Percentiles rank a stretch among this genome's conserved stretches.
These are phyloP conservation scores for Hibiscus trionum DNA, from an alignment of 345 rosid species.

Conservation along the genomic window DNA sequence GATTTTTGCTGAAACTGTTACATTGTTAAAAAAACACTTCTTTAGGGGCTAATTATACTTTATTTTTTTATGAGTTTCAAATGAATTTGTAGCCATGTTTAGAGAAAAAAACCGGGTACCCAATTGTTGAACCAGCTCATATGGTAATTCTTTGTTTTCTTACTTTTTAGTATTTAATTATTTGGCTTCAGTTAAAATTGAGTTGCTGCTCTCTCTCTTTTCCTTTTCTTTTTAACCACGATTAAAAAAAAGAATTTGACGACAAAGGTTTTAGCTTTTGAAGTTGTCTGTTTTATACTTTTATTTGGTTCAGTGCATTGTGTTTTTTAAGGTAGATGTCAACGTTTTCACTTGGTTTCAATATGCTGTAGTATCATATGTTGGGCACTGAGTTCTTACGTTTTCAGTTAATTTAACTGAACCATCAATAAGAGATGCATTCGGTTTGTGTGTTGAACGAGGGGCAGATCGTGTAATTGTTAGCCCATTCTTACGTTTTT, in stretches of 20 bases:
- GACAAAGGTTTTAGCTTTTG: background rate
- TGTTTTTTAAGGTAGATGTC: background rate
- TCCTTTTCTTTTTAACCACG: background rate
- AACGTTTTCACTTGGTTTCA: background rate
- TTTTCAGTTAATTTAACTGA: constrained; percentile 20
- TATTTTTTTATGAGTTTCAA: constrained; percentile 35
- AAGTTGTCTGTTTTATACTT: background rate
- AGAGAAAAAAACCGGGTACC: constrained; percentile 61
- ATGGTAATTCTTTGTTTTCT: constrained; percentile 44
- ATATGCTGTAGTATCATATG: background rate
- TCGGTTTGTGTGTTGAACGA: constrained; percentile 54
- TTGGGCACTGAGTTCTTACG: background rate
- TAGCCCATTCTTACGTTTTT: constrained; percentile 63
- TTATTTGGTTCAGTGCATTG: background rate
- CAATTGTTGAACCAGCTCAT: constrained; percentile 89
- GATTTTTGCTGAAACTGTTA: background rate
- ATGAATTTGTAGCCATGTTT: constrained; percentile 83
- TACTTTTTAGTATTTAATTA: background rate
- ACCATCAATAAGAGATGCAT: constrained; percentile 82
- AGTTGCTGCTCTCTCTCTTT: background rate
- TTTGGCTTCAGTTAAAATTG: background rate
- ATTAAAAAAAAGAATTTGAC: background rate
- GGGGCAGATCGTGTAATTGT: constrained; percentile 81
- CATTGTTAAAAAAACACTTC: background rate
- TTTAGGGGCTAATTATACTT: background rate